Percentiles rank a stretch among this genome's conserved stretches.
Conservation (phyloP, 306 rosid genomes). For the Dryas alaskensis region DNA sequence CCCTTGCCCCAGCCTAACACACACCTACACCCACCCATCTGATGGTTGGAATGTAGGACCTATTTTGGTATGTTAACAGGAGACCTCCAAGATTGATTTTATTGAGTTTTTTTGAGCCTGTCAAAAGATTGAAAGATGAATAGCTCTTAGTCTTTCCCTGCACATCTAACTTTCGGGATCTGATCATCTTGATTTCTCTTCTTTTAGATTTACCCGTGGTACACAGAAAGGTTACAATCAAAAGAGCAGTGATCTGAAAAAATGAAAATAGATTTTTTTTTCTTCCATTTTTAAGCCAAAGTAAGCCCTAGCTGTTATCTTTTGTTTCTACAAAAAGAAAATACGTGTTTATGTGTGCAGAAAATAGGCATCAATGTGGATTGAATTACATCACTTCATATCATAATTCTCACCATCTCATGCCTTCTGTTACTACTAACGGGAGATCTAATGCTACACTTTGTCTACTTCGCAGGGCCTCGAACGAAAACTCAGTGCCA, state of each 20-base stretch:
- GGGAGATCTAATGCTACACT: constrained; percentile 17
- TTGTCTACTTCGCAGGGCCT: constrained; percentile 50
- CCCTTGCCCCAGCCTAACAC: background rate
- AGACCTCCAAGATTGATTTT: background rate
- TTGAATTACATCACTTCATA: background rate
- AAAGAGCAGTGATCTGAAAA: background rate
- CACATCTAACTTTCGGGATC: background rate
- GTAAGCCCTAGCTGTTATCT: background rate
- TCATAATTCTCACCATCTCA: background rate
- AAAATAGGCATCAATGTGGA: background rate
- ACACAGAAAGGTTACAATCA: background rate
- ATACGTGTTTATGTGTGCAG: constrained; percentile 1
- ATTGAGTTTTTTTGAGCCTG: background rate
- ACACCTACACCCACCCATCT: background rate
- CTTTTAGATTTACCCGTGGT: too few species aligned
- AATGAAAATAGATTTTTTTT: background rate
- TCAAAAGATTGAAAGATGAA: background rate
- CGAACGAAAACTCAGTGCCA: constrained; percentile 60
- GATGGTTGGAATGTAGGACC: background rate
- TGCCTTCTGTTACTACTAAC: background rate
- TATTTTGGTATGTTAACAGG: background rate
- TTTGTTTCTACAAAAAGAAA: background rate
- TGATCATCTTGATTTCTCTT: too few species aligned
- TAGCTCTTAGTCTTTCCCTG: background rate
- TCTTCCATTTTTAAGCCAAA: background rate